Conservation (phyloP, 495 filamentous ascomycete genomes). For the Cryomyces antarcticus region DNA sequence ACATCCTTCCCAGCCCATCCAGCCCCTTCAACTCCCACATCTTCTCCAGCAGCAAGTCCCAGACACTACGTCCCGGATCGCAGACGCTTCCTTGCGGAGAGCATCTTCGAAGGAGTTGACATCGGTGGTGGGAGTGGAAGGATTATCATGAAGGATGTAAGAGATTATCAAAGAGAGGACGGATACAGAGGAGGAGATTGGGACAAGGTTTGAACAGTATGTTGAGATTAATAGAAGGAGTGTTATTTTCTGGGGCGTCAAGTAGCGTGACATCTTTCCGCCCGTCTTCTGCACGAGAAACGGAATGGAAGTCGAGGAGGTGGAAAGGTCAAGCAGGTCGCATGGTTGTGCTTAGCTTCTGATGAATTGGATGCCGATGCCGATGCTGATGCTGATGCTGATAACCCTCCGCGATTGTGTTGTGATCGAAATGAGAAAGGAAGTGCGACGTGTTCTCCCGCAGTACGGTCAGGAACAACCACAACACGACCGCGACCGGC, state of each 20-base stretch:
- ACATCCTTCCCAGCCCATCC: constrained; percentile 36
- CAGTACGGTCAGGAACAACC: too few relatives aligned
- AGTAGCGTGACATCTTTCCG: constrained; percentile 45
- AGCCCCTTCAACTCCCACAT: constrained; percentile 72
- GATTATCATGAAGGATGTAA: constrained; percentile 36
- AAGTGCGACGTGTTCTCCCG: too few relatives aligned
- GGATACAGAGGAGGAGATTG: constrained; percentile 56
- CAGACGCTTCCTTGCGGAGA: constrained; percentile 37
- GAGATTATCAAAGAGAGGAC: constrained; percentile 70
- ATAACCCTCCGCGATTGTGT: too few relatives aligned
- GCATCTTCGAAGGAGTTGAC: constrained; percentile 48
- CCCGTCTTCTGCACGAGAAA: too few relatives aligned
- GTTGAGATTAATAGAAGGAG: constrained; percentile 62
- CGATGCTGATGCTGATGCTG: too few relatives aligned
- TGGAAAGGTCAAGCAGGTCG: too few relatives aligned
- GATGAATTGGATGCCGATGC: too few relatives aligned
- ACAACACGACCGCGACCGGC: too few relatives aligned
- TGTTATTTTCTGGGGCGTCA: constrained; percentile 70
- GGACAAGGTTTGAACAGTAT: constrained; percentile 55
- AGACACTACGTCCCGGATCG: constrained; percentile 55
- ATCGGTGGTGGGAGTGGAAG: constrained; percentile 29
- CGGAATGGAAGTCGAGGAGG: too few relatives aligned
- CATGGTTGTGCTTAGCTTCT: too few relatives aligned
- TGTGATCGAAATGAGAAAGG: too few relatives aligned
- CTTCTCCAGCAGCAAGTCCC: constrained; percentile 68